Evolutionary conservation across 306 rosid genomes (phyloP), one percentile per base, ranked within the genome.

Genomic region (Styphnolobium japonicum): DNA sequence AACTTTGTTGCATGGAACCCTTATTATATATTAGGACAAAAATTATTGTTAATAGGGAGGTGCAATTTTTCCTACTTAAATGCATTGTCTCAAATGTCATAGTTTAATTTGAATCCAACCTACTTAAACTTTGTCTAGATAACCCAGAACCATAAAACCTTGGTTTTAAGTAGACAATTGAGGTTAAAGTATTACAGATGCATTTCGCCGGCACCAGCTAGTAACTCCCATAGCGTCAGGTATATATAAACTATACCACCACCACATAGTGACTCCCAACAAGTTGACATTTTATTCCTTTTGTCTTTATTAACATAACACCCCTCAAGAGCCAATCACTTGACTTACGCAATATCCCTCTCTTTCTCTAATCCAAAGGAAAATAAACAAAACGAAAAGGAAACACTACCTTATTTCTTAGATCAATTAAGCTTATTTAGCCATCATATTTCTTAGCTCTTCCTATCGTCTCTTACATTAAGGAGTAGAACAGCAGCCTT

Each of bases 201-300:
- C 22, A 67, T 45, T 27, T 45, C 6, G 74, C 58, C 60, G 14
- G 27, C 57, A 25, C 74, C 60, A 25, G 25, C 60, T 68, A 68
- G 74, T 19, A 29, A 69, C 60, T 45, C 57, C 12, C 27, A 23
- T 0, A 43, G 2, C 40, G 1, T 23, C 14, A 22, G 36, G 57
- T 14, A 14, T 45, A 23, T 40, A 48, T 19, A 29, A 68, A 45
- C 65, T 27, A 58, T 7, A 46, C 75, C 75, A 46, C 60, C 75
- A 36, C 70, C 70, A 46, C 40, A 25, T 69, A 69, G 15, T 31
- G 27, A 67, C 73, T 67, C 73, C 73, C 73, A 25, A 7, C 40
- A 15, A 69, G 15, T 69, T 27, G 60, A 27, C 75, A 27, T 46
- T 69, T 15, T 27, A 25, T 46, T 69, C 60, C 27, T 69, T 68